Evolutionary conservation across 2,329 filamentous ascomycete genomes (phyloP), one percentile per base, ranked within the genome.

Genomic region (Aspergillus niger): DNA sequence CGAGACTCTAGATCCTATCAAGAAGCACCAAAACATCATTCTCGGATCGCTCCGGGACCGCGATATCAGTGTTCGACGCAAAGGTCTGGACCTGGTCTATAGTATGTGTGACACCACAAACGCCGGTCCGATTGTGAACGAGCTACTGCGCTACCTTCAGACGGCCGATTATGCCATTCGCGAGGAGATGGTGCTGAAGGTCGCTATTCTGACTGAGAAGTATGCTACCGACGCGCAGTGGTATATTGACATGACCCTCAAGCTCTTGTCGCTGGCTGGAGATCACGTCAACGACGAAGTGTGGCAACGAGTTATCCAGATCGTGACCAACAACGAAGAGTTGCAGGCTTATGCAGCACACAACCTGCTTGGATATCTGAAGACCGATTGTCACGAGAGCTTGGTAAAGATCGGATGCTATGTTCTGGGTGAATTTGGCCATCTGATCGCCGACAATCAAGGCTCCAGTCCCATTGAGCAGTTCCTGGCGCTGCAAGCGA

Each of bases 41-140:
- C 86, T 99, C 48, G 92, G 92, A 32, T 97, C 95, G 0, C 82
- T 99, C 47, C 91, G 95, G 73, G 95, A 99, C 74, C 86, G 95
- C 61, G 95, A 99, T 76, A 99, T 99, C 70, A 98, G 94, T 73
- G 95, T 99, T 49, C 89, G 96, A 62, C 87, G 95, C 68, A 98
- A 99, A 78, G 95, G 94, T 61, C 84, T 99, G 51, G 96, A 99
- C 78, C 81, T 99, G 58, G 85, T 99, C 36, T 99, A 99, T 85
- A 99, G 95, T 86, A 99, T 99, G 95, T 99, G 96, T 76, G 95
- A 99, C 77, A 86, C 91, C 36, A 89, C 89, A n/a, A 99, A 99
- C 76, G 92, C 95, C 7, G 90, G 91, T 65, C 89, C 91, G 8
- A 96, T 99, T 67, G 95, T 99, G 41, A 90, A 91, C 62, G 95